Evolutionary conservation across 2,329 filamentous ascomycete genomes (phyloP), one percentile per base, ranked within the genome.

Genomic region (Alternaria sp.): DNA sequence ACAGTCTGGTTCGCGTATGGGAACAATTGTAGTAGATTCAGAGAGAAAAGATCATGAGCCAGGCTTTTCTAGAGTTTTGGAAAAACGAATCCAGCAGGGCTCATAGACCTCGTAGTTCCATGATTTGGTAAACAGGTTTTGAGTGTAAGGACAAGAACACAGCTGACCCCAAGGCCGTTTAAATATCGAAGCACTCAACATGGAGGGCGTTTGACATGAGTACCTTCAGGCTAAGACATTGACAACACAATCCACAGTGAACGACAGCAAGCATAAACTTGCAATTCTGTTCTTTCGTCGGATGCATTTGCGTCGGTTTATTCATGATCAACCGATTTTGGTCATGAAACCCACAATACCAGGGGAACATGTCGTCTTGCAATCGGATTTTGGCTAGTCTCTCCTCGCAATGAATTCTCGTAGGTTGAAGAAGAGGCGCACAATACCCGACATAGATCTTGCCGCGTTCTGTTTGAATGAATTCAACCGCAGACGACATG

Each of bases 401-500:
- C 4, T 1, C 9, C 2, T n/a, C 4, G 3, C 5, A 3, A 20
- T 20, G 3, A 1, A 0, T 44, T 5, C 2, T 11, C 2, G 4
- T 0, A 20, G 41, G 10, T 10, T 44, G n/a, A 12, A 11, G n/a
- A 44, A 44, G 2, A 44, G 41, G 41, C 10, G 41, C 41, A 44
- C 9, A 20, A 20, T 1, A 20, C 5, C n/a, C n/a, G 2, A 20
- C 41, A 43, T 43, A 4, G 6, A 7, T 9, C 6, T 11, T 15
- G 7, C 2, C 1, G 37, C 14, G 15, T 41, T 15, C 4, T 15
- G 0, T 43, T 43, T 18, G n/a, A 43, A 43, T 11, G n/a, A 11
- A 0, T 20, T 4, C 18, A 44, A 20, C 9, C 5, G 41, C 18
- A 44, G 41, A 44, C 4, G 6, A 33, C 30, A 33, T 33, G 6